Base-by-base conservation (phyloP, 2,329 filamentous ascomycete species). In the Verticillium nonalfalfae region DNA sequence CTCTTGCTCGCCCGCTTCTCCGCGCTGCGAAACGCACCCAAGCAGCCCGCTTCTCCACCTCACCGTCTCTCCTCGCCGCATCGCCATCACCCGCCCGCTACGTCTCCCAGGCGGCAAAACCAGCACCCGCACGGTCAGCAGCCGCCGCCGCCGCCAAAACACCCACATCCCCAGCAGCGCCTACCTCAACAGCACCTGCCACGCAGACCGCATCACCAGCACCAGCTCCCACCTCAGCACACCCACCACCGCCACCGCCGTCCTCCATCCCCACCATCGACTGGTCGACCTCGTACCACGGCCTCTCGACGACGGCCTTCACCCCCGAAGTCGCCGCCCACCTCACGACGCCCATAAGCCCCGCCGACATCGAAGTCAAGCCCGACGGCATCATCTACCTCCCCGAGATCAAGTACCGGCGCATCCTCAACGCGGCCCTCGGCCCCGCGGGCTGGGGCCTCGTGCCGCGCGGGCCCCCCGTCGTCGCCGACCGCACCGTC, bases 331-430 rank as follows among this genome's bases (percentile, higher is more conserved):
- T 89, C 59, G 82, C 85, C 10, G 81, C 86, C 15, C 82, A 91
- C 21, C 81, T 97, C 56, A 83, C 90, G 64, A 80, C 84, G 61
- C 86, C 88, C 1, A 73, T 96, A 13, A 78, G 86, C 60, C 77
- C 84, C 0, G 83, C 88, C 57, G 94, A 98, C 75, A 88, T 99
- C 60, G 95, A 99, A 79, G 90, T 99, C 72, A 99, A 99, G 80
- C 94, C 95, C 36, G 95, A 99, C 78, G 95, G 95, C 38, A 94
- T 99, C 68, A 81, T 98, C 63, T 99, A 98, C 74, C 81, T 99
- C 62, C 95, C 95, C 13, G 95, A 99, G 81, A 98, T 99, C 81
- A 97, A 98, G 79, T 99, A 99, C 78, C 82, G 95, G 55, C 82
- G 94, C 65, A 94, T 96, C 66, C 76, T 99, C 69, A 97, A 98